Evolutionary conservation across 495 filamentous ascomycete species (phyloP).

Genomic region (Penicillium soppii): DNA sequence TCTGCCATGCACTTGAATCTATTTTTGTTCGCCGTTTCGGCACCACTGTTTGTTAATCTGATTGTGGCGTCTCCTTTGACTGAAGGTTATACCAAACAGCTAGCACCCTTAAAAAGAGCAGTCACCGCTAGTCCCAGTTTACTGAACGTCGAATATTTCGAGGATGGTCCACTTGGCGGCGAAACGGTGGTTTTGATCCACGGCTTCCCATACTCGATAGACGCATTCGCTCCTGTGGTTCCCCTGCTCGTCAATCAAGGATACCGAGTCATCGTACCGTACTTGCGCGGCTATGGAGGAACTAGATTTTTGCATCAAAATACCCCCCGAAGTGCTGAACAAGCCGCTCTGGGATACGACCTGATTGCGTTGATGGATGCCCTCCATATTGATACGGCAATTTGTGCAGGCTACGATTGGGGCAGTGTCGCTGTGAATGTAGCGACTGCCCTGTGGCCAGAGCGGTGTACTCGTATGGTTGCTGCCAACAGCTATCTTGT

Average conservation of each 20-base stretch:
- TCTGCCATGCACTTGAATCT: neutral
- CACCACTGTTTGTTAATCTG: neutral
- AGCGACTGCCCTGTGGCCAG: constrained; percentile 11
- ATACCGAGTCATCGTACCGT: constrained; percentile 27
- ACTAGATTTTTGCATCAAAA: constrained; percentile 18
- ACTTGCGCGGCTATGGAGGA: constrained; percentile 20
- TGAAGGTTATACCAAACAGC: neutral
- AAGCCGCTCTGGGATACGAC: constrained; percentile 21
- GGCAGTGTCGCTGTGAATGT: constrained; percentile 10
- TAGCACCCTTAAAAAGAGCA: neutral
- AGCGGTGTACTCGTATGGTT: constrained; percentile 12
- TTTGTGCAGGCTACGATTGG: constrained; percentile 14
- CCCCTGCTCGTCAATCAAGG: constrained; percentile 15
- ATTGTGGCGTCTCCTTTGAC: neutral
- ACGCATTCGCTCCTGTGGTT: constrained; percentile 21
- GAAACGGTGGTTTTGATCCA: constrained; percentile 14
- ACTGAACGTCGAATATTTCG: neutral
- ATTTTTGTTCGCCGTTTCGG: neutral
- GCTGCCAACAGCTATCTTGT: constrained; percentile 16
- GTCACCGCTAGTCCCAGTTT: neutral
- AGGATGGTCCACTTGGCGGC: neutral
- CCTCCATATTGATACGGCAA: constrained; percentile 12
- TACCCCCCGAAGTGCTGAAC: constrained; percentile 20
- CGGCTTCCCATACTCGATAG: constrained; percentile 24
- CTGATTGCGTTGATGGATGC: constrained; percentile 11